Conservation (phyloP, 257 asterid genomes). For the Sherardia arvensis region DNA sequence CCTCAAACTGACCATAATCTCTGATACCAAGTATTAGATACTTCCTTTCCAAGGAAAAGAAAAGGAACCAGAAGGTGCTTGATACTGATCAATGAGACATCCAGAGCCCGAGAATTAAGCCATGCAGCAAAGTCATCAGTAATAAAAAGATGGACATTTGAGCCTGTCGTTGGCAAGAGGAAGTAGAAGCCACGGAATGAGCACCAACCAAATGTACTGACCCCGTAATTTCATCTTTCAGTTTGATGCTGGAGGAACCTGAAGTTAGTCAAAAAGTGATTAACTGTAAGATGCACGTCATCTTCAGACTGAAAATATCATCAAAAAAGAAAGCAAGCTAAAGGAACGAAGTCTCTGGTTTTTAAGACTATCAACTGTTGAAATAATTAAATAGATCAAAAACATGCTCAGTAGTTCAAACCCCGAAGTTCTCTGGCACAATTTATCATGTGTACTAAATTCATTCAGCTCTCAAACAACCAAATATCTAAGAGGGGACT, state of each 20-base stretch:
- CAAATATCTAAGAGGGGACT: not conserved
- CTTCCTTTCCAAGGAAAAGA: not conserved
- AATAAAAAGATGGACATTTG: conserved; percentile 27
- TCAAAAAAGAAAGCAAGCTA: not conserved
- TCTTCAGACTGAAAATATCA: not conserved
- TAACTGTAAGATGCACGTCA: not conserved
- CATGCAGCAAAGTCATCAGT: conserved; percentile 36
- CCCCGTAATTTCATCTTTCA: conserved; percentile 96
- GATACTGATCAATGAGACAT: conserved; percentile 15
- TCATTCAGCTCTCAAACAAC: not conserved
- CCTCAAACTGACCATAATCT: not conserved
- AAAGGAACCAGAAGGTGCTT: not conserved
- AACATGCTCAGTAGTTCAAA: not conserved
- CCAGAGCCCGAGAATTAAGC: conserved; percentile 21
- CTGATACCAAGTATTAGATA: conserved; percentile 1
- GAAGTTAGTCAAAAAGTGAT: conserved; percentile 12
- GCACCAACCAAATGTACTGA: conserved; percentile 99
- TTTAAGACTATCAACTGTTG: not conserved
- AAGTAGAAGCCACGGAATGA: conserved; percentile 45
- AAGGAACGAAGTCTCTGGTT: too few species aligned
- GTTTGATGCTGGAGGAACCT: conserved; percentile 88
- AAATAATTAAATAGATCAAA: not conserved
- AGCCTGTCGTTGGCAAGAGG: conserved; percentile 22
- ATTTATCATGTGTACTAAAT: too few species aligned
- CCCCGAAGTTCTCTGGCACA: not conserved